phyloP scores from a whole-genome alignment of 2,329 filamentous ascomycete genomes.

The Pseudovirgaria hyperparasitica region DNA sequence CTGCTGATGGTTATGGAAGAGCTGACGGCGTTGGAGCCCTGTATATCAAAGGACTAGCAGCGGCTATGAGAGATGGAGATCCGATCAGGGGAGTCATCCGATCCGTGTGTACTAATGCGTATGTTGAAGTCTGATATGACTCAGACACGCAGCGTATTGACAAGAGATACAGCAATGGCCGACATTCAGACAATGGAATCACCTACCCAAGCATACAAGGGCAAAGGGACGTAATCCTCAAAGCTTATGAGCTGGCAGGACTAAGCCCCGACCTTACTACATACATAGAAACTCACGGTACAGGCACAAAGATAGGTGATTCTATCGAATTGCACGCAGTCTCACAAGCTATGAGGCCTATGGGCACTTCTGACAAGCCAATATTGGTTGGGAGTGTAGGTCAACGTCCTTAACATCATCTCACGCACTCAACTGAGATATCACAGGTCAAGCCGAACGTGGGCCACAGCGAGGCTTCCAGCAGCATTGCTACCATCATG shows the following conservation, averaged over 20 bases:
- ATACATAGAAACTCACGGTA: constrained; percentile 15
- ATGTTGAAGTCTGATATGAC: constrained; percentile 1
- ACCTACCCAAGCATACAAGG: constrained; percentile 8
- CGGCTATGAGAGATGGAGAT: constrained; percentile 5
- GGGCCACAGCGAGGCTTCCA: constrained; percentile 18
- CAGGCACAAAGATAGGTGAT: constrained; percentile 15
- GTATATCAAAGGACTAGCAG: constrained; percentile 7
- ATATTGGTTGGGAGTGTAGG: too few relatives aligned
- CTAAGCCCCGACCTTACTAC: constrained; percentile 4
- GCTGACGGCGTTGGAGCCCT: constrained; percentile 11
- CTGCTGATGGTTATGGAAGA: constrained; percentile 13
- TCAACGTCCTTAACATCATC: too few relatives aligned
- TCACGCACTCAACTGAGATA: too few relatives aligned
- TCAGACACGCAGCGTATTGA: background rate
- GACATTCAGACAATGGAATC: constrained; percentile 8
- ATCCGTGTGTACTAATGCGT: constrained; percentile 9
- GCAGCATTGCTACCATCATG: constrained; percentile 14
- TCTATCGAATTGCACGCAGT: constrained; percentile 8
- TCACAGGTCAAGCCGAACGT: constrained; percentile 16
- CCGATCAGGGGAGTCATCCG: constrained; percentile 10
- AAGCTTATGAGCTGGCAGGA: constrained; percentile 6
- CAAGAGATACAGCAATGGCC: constrained; percentile 8
- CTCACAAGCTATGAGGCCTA: too few relatives aligned
- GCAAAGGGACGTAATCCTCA: constrained; percentile 11
- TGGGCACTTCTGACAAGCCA: too few relatives aligned